Conservation (phyloP, 495 filamentous ascomycete species). For the Corynascus novoguineensis region DNA sequence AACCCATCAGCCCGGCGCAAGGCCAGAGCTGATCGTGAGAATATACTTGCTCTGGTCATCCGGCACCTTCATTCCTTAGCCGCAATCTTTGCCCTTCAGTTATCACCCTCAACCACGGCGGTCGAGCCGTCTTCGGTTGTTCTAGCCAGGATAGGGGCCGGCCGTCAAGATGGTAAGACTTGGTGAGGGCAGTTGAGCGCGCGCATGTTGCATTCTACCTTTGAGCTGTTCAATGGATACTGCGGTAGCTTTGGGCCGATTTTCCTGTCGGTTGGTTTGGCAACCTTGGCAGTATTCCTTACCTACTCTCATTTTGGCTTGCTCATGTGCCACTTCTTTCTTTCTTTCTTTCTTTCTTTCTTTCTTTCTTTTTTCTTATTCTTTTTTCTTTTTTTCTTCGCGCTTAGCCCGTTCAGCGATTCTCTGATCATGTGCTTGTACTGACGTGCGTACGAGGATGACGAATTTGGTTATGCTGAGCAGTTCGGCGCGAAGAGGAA, state of each 20-base stretch:
- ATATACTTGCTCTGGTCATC: not conserved
- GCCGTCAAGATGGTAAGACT: not conserved
- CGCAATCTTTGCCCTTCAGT: not conserved
- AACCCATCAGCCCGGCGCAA: not conserved
- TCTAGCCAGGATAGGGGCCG: not conserved
- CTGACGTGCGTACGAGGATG: not conserved
- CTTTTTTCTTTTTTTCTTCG: not conserved
- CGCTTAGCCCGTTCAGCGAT: not conserved
- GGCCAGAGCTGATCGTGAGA: not conserved
- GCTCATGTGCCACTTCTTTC: too few species aligned
- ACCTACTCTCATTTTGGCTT: too few species aligned
- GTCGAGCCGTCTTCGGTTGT: not conserved
- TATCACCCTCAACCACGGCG: not conserved
- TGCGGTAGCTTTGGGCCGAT: too few species aligned
- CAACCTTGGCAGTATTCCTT: too few species aligned
- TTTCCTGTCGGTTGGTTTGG: too few species aligned
- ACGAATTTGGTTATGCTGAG: slow-evolving; percentile 5
- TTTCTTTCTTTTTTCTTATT: not conserved
- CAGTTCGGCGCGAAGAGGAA: slow-evolving; percentile 24
- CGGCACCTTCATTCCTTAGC: not conserved
- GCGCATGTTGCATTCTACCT: not conserved
- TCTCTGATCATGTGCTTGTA: not conserved
- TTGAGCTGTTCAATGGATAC: too few species aligned
- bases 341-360: not conserved
- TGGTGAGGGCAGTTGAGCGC: not conserved